Evolutionary conservation across 441 rosid genomes (phyloP).

Genomic region (Mallotus repandus): DNA sequence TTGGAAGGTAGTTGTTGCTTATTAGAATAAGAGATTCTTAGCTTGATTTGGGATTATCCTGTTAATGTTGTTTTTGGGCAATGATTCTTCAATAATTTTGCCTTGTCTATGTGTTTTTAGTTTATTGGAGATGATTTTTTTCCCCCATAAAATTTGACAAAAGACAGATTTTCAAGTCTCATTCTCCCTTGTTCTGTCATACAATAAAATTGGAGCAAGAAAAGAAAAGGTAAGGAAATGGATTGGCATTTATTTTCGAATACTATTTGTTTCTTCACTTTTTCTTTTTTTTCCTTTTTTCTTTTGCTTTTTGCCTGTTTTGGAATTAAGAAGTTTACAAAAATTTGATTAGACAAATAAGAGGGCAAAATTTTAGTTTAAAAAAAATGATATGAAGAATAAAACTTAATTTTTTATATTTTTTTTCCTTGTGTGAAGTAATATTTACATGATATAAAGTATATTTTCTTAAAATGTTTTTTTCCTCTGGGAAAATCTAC

Average conservation of each 20-base stretch:
- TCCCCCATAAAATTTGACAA: not conserved
- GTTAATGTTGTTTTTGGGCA: not conserved
- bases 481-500: not conserved
- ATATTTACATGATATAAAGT: no score
- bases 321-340: no score
- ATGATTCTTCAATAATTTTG: not conserved
- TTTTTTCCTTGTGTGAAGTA: no score
- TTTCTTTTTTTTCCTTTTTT: no score
- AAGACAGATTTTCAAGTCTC: not conserved
- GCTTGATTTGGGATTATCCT: not conserved
- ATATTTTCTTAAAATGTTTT: not conserved
- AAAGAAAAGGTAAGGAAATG: not conserved
- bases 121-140: not conserved
- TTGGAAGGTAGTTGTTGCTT: constrained; percentile 8
- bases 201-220: not conserved
- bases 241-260: no score
- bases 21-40: not conserved
- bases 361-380: no score
- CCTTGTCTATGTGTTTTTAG: not conserved
- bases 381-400: no score
- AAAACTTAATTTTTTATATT: no score
- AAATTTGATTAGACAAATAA: no score
- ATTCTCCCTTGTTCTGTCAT: not conserved
- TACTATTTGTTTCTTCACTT: not conserved
- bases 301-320: no score